Base-by-base conservation (phyloP, 208 protist species). In the Vickermania spadyakhi region DNA sequence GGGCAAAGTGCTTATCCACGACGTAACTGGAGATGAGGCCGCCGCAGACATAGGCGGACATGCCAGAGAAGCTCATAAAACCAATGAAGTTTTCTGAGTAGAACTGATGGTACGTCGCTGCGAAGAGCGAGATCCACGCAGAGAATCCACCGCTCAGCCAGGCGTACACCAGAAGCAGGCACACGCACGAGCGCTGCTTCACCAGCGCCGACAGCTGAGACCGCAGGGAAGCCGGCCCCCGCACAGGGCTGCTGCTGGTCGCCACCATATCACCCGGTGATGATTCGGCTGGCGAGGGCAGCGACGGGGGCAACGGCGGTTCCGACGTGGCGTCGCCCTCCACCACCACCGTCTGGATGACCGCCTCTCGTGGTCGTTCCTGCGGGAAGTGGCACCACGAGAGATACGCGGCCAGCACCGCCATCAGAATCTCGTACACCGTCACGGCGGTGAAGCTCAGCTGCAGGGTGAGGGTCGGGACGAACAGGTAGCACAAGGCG, bases 71-170 rank as follows among this genome's bases (percentile, higher is more conserved):
- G 70, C 81, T 86, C 81, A 93, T 89, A 42, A 84, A 52, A 27
- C 86, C 86, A 58, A 93, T 89, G 70, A 93, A 91, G 52, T 63
- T 57, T 42, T 85, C 76, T 3, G 58, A 66, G 56, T 79, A 89
- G 62, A 79, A 80, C 36, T 71, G 66, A 11, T 74, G 69, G 58
- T 88, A 89, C 18, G 79, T 91, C 13, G 71, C 86, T 13, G 79
- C 80, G 58, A 93, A 93, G 56, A 93, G 81, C 0, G 83, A 91
- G 42, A 89, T 84, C 84, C 86, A 93, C 2, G 83, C 86, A 0
- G 80, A 75, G 61, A 89, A 93, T 23, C 83, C 86, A 50, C 86
- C 86, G 74, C 79, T 81, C 21, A 83, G 70, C 84, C 86, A 93
- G 45, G 77, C 77, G 77, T 93, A 93, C 28, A 93, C 81, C 14